These are phyloP conservation scores for Saksenaea oblongispora DNA, from an alignment of 371 early-diverging fungal species.

Conservation along the genomic window DNA sequence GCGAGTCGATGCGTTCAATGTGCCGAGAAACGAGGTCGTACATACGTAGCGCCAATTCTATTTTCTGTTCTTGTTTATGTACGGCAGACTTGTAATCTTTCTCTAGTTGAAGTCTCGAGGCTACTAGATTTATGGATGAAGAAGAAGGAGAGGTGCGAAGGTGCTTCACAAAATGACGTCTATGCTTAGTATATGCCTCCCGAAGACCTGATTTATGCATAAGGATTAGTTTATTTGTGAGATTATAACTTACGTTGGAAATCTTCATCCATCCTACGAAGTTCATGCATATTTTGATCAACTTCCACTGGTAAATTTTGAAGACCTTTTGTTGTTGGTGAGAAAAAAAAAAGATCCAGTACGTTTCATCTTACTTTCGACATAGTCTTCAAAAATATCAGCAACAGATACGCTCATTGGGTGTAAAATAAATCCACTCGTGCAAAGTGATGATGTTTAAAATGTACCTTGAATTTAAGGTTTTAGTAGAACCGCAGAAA, in stretches of 20 bases:
- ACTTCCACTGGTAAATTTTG: constrained; percentile 54
- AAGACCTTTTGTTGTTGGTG: constrained; percentile 28
- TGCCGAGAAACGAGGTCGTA: constrained; percentile 50
- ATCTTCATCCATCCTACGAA: constrained; percentile 57
- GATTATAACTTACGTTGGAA: constrained; percentile 49
- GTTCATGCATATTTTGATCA: constrained; percentile 56
- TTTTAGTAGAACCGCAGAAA: neutral
- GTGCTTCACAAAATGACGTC: constrained; percentile 25
- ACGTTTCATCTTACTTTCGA: constrained; percentile 40
- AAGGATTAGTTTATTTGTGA: neutral
- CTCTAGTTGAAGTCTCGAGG: constrained; percentile 36
- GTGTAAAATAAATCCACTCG: neutral
- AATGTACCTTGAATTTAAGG: neutral
- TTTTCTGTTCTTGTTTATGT: constrained; percentile 55
- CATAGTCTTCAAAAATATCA: constrained; percentile 55
- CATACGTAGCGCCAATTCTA: constrained; percentile 50
- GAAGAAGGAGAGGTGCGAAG: constrained; percentile 11
- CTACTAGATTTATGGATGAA: constrained; percentile 19
- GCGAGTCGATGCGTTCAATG: constrained; percentile 53
- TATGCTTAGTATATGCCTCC: constrained; percentile 32
- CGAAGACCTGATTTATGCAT: constrained; percentile 13
- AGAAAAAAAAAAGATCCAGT: neutral
- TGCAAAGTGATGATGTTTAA: neutral
- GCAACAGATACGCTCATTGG: constrained; percentile 47
- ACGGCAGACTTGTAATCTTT: constrained; percentile 48